Evolutionary conservation across 129 eudicot genomes (phyloP), one percentile per base, ranked within the genome.

Genomic region (Pittosporum tobira): DNA sequence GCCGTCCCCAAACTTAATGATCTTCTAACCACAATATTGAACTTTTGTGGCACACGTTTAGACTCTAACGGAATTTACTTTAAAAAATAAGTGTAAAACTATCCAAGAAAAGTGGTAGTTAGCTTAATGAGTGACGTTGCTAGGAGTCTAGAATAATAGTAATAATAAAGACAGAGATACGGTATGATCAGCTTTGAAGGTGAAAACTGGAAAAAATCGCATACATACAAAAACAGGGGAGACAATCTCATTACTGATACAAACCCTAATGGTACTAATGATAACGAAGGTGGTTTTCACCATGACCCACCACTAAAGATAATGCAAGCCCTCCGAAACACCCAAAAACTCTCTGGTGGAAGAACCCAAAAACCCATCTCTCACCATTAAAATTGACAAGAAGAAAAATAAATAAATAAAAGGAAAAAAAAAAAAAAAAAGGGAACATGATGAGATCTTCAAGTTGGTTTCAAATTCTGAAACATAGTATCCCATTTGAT

Each of bases 401-500:
- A n/a, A n/a, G n/a, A n/a, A n/a, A n/a, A n/a, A n/a, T n/a, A n/a
- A n/a, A n/a, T 55, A 67, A 54, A 1, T 16, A 44, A 20, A 44
- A 9, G 13, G 11, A 7, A 0, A 29, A 30, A 9, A 19, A 29
- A 31, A n/a, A 19, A 56, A 22, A 10, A 21, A 54, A 52, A 28
- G 46, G 46, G 9, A 19, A 59, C 45, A n/a, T 29, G 19, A 5
- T 18, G 58, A 63, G 46, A 53, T 31, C 1, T 11, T 63, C 65
- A 88, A 51, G 96, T 88, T 25, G 96, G 96, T 46, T 88, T 88
- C 68, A 88, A 65, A 76, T 88, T 78, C 63, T 88, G 85, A 79
- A 88, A 88, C 88, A 88, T 84, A 3, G 94, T 63, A 66, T 88
- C 96, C 96, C 94, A 88, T 79, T 79, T 79, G 70, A 88, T 81